Percentiles rank a stretch among this genome's conserved stretches.
Conservation (phyloP, 345 rosid species). For the Euphorbia lathyris region DNA sequence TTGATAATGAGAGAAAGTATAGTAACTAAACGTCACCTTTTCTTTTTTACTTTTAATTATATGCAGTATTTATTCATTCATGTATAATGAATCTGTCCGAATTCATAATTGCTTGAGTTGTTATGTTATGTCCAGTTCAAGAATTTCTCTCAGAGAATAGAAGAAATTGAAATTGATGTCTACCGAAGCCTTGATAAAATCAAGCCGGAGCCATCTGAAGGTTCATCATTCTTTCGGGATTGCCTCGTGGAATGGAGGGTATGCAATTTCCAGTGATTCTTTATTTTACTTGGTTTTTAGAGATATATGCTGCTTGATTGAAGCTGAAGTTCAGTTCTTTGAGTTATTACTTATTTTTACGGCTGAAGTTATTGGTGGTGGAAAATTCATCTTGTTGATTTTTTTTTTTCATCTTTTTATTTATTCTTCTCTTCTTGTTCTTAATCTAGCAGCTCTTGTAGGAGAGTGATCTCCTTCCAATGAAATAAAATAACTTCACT, state of each 20-base stretch:
- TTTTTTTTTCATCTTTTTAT: neutral
- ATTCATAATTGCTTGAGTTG: neutral
- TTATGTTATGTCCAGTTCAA: conserved; percentile 53
- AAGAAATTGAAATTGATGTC: conserved; percentile 72
- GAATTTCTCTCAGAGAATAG: conserved; percentile 56
- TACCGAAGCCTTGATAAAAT: conserved; percentile 58
- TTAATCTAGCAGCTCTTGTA: neutral
- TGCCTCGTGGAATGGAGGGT: conserved; percentile 93
- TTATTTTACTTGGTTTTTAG: neutral
- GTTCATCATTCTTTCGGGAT: conserved; percentile 74
- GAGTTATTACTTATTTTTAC: neutral
- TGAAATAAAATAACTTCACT: neutral
- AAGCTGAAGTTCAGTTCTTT: neutral
- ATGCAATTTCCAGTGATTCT: conserved; percentile 19
- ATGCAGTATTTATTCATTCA: neutral
- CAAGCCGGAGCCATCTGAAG: conserved; percentile 71
- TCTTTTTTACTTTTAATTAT: neutral
- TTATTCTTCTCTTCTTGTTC: neutral
- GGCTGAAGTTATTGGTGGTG: neutral
- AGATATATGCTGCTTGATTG: neutral
- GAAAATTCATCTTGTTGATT: neutral
- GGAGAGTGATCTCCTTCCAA: neutral
- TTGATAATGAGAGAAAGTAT: neutral
- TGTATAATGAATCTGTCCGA: neutral
- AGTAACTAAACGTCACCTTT: neutral